phyloP scores from a whole-genome alignment of 1,284 basidiomycete genomes.

The Sporisorium reilianum region DNA sequence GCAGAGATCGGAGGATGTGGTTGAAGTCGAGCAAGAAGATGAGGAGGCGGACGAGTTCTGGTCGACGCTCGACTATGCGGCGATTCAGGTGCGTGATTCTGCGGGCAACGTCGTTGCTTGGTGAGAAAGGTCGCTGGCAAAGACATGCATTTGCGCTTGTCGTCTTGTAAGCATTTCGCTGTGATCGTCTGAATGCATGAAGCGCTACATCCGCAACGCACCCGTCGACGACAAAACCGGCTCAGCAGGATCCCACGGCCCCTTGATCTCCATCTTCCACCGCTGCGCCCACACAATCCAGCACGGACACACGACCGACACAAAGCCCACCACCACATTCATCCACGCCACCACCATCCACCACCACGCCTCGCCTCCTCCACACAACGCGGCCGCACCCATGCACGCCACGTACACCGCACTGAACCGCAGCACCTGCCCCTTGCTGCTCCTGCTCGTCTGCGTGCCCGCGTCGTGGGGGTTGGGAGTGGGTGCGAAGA shows the following conservation, averaged over 20 bases:
- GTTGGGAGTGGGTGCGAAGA: constrained; percentile 46
- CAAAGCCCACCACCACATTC: constrained; percentile 29
- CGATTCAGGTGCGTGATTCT: constrained; percentile 20
- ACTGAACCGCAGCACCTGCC: not conserved
- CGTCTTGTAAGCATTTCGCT: too few relatives aligned
- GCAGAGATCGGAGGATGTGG: too few relatives aligned
- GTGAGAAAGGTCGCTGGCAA: too few relatives aligned
- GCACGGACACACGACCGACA: constrained; percentile 47
- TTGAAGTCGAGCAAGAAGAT: not conserved
- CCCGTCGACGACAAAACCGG: constrained; percentile 18
- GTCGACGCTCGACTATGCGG: constrained; percentile 26
- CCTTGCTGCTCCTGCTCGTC: not conserved
- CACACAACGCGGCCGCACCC: not conserved
- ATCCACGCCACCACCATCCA: constrained; percentile 11
- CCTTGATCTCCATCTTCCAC: constrained; percentile 61
- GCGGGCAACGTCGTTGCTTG: constrained; percentile 34
- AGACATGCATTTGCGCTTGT: too few relatives aligned
- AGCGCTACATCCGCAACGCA: too few relatives aligned
- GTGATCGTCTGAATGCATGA: too few relatives aligned
- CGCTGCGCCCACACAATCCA: constrained; percentile 57
- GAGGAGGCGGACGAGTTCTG: constrained; percentile 36
- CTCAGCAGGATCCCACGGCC: constrained; percentile 60
- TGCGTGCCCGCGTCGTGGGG: not conserved
- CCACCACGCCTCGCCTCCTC: constrained; percentile 2
- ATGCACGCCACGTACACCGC: constrained; percentile 10